Evolutionary conservation across 768 basidiomycete genomes (phyloP).

Genomic region (Mycena filopes): DNA sequence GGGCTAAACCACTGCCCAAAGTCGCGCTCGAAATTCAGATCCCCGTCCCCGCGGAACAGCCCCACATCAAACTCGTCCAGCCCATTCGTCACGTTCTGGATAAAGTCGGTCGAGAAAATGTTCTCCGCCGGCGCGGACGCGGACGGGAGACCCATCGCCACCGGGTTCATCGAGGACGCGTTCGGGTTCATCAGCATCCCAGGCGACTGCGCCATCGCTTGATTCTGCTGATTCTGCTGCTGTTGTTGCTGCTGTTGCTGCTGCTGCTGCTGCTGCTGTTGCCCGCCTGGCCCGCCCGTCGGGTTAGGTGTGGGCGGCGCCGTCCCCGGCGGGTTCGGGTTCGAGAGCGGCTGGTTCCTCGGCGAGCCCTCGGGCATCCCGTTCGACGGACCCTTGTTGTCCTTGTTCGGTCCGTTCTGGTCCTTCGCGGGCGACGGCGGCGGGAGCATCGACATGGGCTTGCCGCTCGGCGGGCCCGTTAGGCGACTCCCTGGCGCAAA

Average conservation of each 20-base stretch:
- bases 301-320: conserved; percentile 44
- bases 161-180: conserved; percentile 33
- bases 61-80: conserved; percentile 55
- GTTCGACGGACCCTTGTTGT: conserved; percentile 43
- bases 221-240: conserved; percentile 29
- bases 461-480: conserved; percentile 41
- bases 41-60: conserved; percentile 57
- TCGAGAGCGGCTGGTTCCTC: conserved; percentile 48
- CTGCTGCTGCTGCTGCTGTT: conserved; percentile 33
- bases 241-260: conserved; percentile 33
- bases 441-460: conserved; percentile 59
- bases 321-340: conserved; percentile 39
- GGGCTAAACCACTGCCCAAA: conserved; percentile 83
- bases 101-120: conserved; percentile 54
- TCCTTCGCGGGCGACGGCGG: conserved; percentile 62
- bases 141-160: conserved; percentile 25
- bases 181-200: conserved; percentile 38
- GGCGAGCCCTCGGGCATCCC: conserved; percentile 52
- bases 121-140: conserved; percentile 20
- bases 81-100: conserved; percentile 52
- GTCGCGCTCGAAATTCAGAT: conserved; percentile 76
- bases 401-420: conserved; percentile 43
- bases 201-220: conserved; percentile 42
- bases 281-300: conserved; percentile 13
- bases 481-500: conserved; percentile 47